Base-by-base conservation (phyloP, 768 basidiomycete genomes). In the Pleurotus cornucopiae region DNA sequence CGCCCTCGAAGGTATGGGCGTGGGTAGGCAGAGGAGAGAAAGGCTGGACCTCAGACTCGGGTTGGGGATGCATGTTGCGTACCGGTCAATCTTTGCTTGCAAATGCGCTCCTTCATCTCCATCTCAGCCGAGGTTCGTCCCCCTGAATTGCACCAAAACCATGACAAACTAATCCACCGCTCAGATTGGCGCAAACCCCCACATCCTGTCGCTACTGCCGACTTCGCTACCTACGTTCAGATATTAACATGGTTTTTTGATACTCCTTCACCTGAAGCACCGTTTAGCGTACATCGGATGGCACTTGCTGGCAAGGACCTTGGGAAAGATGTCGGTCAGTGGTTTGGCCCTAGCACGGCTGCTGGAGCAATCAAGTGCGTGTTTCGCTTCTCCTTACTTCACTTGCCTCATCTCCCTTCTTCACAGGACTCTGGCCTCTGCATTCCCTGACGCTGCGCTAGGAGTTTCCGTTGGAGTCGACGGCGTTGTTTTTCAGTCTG, bases 311-410 rank as follows among this genome's bases (percentile, higher is more conserved):
- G 96, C 0, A 95, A 98, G 66, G 89, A 94, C 62, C 80, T 98
- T 1, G 96, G 96, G 11, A 98, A 91, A 59, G 91, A 94, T 61
- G 89, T 98, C 0, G 96, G 96, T 1, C 89, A 94, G 69, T 98
- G 96, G 96, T 98, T 98, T 64, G 96, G 96, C 0, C 96, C 96
- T 0, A 95, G 91, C 66, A 94, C 91, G 0, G 97, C 96, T n/a
- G 94, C 95, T 6, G 94, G 95, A 38, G 95, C 94, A 9, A 89
- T 98, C 73, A 93, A 89, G 89, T 92, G 66, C 55, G 79, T 67
- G 6, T 46, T 25, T 56, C 23, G 20, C 30, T 9, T 55, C 39
- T 9, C 43, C 41, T 54, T 3, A 43, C 18, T 37, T n/a, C 11
- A 38, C 18, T 23, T 46, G 2, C 40, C 21, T 58, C 48, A 21